Conservation (phyloP, 2,329 filamentous ascomycete genomes). For the Colletotrichum lupini region DNA sequence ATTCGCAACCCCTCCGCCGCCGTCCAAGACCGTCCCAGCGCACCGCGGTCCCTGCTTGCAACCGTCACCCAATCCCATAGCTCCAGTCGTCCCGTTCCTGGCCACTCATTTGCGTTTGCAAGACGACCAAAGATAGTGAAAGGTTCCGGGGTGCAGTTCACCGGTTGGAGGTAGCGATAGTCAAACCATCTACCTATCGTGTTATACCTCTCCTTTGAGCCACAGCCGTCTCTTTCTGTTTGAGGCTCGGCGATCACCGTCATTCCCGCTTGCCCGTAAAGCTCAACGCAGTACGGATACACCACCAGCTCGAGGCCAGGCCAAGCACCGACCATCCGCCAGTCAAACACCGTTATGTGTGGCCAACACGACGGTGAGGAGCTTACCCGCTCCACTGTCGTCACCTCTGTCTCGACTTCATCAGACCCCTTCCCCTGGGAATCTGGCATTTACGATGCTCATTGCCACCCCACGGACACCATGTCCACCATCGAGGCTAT, state of each 20-base stretch:
- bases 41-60: not conserved
- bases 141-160: not conserved
- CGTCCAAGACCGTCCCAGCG: constrained; percentile 20
- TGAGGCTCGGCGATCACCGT: constrained; percentile 1
- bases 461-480: constrained; percentile 87
- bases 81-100: constrained; percentile 9
- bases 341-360: constrained; percentile 26
- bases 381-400: not conserved
- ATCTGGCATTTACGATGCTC: constrained; percentile 78
- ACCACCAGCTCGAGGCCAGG: not conserved
- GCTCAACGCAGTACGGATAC: not conserved
- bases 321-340: constrained; percentile 5
- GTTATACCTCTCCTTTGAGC: not conserved
- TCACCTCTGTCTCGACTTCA: constrained; percentile 11
- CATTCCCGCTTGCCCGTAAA: constrained; percentile 9
- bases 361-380: constrained; percentile 17
- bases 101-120: not conserved
- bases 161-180: not conserved
- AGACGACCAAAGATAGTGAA: not conserved
- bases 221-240: constrained; percentile 1
- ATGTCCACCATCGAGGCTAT: constrained; percentile 71
- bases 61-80: not conserved
- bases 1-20: constrained; percentile 4
- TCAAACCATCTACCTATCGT: not conserved
- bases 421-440: constrained; percentile 72